Evolutionary conservation across 805 yeast genomes (phyloP), one percentile per base, ranked within the genome.

Genomic region (Metschnikowia colocasiae): DNA sequence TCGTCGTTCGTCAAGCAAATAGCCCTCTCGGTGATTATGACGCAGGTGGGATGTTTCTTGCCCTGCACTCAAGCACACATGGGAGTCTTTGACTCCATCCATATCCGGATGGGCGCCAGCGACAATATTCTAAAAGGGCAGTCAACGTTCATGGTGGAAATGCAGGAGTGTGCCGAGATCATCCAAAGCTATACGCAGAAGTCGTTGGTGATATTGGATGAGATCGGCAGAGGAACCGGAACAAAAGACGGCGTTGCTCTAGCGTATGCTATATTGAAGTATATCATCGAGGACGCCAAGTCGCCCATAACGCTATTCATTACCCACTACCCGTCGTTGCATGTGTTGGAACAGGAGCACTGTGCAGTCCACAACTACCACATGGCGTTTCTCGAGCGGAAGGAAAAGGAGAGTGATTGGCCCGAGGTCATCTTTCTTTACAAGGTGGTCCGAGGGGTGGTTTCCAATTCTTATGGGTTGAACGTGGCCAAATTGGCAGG

Each of bases 31-130:
- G 81, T 79, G 9, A 78, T 87, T 7, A 77, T 87, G 84, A 80
- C 85, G 1, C 96, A 87, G 61, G 72, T 86, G 3, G 96, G 96
- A 0, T 77, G 86, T 54, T 86, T 70, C 59, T 76, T 88, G 2
- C 94, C 95, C 1, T 89, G 92, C 16, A 67, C 72, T 2, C 52
- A 58, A 1, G 87, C 87, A 1, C 64, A 67, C 4, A 53, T 87
- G 27, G 87, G 95, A 1, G 65, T 88, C 1, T 82, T 89, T 56
- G 90, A 89, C 63, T 78, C 83, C 45, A 79, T 89, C 0, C 87
- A 84, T 58, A 83, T 94, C 19, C 72, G 97, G 40, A 84, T 88
- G 82, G 96, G 96, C 0, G 94, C 96, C 0, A 76, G 79, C 32
- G 97, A 90, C 65, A 80, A 88, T 57, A 71, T 90, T 38, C 56